Evolutionary conservation across 2,329 filamentous ascomycete species (phyloP), one percentile per base, ranked within the genome.

Genomic region (Alternaria ethzedia): DNA sequence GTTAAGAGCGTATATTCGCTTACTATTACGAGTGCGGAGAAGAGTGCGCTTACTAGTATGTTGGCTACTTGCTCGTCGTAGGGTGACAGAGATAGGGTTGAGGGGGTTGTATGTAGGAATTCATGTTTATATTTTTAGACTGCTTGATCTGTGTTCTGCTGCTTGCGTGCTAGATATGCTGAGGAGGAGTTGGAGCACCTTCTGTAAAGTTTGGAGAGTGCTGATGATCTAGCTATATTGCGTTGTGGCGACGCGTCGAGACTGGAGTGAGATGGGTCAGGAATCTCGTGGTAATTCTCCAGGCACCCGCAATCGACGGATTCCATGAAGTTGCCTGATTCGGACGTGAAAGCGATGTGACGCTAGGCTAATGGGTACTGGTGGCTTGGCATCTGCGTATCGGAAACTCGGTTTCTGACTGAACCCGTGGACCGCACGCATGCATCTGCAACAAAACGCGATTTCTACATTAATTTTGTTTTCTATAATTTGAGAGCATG

Each of bases 1-100:
- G 92, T 96, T 70, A 96, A 96, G 87, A 87, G 84, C 72, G 87
- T 88, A 72, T 96, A 91, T 77, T 78, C 77, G 1, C 80, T 96
- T 69, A 90, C 86, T 15, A 83, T 96, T 64, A 95, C 90, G 1
- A 83, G 83, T 50, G 88, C 87, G 1, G 92, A 96, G 85, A 93
- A 92, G 85, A 81, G 80, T 15, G 90, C 91, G 0, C 79, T 94
- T 66, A 82, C 81, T 1, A 83, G 80, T 52, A 92, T 93, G 89
- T 76, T 93, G 74, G 81, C 83, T 67, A 89, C 87, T 12, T 93
- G 91, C 79, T 91, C 46, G 7, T 57, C 54, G 3, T 56, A 54
- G n/a, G n/a, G n/a, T n/a, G n/a, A n/a, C n/a, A n/a, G n/a, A n/a
- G n/a, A n/a, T n/a, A n/a, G n/a, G n/a, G n/a, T n/a, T n/a, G n/a